Base-by-base conservation (phyloP, 805 yeast species). In the Cyberlindnera veronae region DNA sequence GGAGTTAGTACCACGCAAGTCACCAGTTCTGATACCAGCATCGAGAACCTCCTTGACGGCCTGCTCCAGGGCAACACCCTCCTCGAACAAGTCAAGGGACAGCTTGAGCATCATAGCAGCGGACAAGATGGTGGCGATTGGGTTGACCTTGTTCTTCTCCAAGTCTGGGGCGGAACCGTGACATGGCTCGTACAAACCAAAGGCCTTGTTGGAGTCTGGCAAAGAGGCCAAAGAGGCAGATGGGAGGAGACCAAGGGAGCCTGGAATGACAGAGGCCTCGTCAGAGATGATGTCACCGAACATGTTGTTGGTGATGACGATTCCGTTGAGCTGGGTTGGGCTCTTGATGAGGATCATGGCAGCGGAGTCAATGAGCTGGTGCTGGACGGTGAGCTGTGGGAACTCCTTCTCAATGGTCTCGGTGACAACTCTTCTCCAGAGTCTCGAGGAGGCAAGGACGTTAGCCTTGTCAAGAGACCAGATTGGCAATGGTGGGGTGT, bases 141-240 rank as follows among this genome's bases (percentile, higher is more conserved):
- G 99, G 68, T 91, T 91, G 44, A 90, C 99, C 68, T 86, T 84
- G 62, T 88, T 87, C 45, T 68, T 71, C 38, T 82, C 81, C 60
- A 91, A 78, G 64, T 91, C 99, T 38, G 99, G 99, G 26, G 99
- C 99, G 34, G 96, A 84, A 34, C 99, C 99, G 63, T 91, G 99
- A 61, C 97, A 91, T 51, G 99, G 98, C 70, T 93, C 99, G 63
- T 93, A 93, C 50, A 93, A 72, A 44, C 99, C 99, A 61, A 93
- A 90, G 1, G 98, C 98, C 36, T 76, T 71, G 73, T 90, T 90
- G 29, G 91, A 79, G 66, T 91, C 96, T 39, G 99, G 99, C 60
- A 93, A 74, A n/a, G 97, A 88, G 4, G 97, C 93, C 59, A 93
- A 77, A 16, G 98, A 91, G 3, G 99, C 74, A 41, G 96, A 87